phyloP scores from a whole-genome alignment of 1,284 basidiomycete species.

The Microstroma glucosiphilum region DNA sequence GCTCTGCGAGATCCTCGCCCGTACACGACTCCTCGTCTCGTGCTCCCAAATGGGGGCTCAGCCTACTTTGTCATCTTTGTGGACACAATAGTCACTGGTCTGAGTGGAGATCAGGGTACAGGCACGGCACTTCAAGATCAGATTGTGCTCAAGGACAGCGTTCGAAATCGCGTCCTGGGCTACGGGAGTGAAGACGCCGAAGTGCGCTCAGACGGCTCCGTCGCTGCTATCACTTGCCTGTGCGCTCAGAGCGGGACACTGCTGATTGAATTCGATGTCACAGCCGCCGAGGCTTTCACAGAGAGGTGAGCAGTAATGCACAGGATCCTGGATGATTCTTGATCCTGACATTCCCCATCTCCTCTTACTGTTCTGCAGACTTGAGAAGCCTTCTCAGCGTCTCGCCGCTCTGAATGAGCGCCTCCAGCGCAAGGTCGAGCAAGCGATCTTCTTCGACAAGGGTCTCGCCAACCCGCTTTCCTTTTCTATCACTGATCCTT shows the following conservation, averaged over 20 bases:
- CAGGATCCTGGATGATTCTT: background rate
- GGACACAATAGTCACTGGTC: conserved; percentile 31
- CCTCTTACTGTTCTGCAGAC: background rate
- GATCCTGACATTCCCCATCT: background rate
- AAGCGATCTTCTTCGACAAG: conserved; percentile 75
- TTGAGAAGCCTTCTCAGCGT: conserved; percentile 15
- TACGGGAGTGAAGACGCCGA: conserved; percentile 23
- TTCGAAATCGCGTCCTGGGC: conserved; percentile 47
- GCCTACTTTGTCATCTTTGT: conserved; percentile 38
- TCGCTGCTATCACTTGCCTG: conserved; percentile 37
- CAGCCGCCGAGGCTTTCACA: conserved; percentile 10
- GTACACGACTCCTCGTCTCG: conserved; percentile 30
- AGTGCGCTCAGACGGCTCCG: conserved; percentile 3
- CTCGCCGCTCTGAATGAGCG: conserved; percentile 52
- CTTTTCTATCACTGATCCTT: conserved; percentile 64
- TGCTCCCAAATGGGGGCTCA: conserved; percentile 35
- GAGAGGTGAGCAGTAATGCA: background rate
- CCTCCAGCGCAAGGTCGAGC: conserved; percentile 76
- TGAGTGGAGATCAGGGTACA: conserved; percentile 2
- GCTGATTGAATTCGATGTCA: conserved; percentile 28
- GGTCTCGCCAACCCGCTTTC: conserved; percentile 70
- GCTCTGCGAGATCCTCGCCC: conserved; percentile 35
- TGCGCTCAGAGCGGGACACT: conserved; percentile 41
- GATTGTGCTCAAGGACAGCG: conserved; percentile 45
- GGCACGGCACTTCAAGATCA: conserved; percentile 47